These are phyloP conservation scores for Candida yuanshanica DNA, from an alignment of 805 yeast species.

Conservation along the genomic window DNA sequence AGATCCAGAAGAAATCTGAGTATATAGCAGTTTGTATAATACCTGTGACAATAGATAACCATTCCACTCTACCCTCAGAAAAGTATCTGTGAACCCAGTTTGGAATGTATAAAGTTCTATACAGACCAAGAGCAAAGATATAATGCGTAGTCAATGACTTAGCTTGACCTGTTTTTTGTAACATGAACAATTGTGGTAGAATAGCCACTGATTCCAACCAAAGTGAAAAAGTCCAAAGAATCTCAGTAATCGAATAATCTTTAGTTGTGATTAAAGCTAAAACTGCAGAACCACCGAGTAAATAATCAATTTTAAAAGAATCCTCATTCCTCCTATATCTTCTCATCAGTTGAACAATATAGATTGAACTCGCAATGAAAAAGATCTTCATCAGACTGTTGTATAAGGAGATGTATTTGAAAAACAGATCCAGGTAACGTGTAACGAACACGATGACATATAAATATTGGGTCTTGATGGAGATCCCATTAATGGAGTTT, in stretches of 20 bases:
- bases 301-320: conserved; percentile 68
- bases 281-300: conserved; percentile 57
- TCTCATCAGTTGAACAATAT: conserved; percentile 69
- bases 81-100: conserved; percentile 90
- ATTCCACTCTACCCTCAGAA: conserved; percentile 57
- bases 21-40: conserved; percentile 79
- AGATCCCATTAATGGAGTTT: conserved; percentile 73
- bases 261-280: conserved; percentile 60
- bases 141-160: conserved; percentile 86
- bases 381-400: conserved; percentile 76
- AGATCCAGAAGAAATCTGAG: conserved; percentile 93
- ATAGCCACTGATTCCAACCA: conserved; percentile 94
- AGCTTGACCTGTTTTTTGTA: conserved; percentile 86
- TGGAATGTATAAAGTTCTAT: conserved; percentile 85
- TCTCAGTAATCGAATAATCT: conserved; percentile 54
- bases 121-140: conserved; percentile 87
- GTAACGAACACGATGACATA: conserved; percentile 69
- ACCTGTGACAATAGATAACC: conserved; percentile 72
- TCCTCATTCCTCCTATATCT: conserved; percentile 35
- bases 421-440: conserved; percentile 49
- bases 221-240: conserved; percentile 81
- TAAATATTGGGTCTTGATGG: conserved; percentile 80
- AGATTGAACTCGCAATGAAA: conserved; percentile 69
- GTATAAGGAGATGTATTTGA: conserved; percentile 59
- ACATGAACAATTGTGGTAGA: conserved; percentile 85